Evolutionary conservation across 805 yeast species (phyloP).

Genomic region (Spathaspora arborariae): DNA sequence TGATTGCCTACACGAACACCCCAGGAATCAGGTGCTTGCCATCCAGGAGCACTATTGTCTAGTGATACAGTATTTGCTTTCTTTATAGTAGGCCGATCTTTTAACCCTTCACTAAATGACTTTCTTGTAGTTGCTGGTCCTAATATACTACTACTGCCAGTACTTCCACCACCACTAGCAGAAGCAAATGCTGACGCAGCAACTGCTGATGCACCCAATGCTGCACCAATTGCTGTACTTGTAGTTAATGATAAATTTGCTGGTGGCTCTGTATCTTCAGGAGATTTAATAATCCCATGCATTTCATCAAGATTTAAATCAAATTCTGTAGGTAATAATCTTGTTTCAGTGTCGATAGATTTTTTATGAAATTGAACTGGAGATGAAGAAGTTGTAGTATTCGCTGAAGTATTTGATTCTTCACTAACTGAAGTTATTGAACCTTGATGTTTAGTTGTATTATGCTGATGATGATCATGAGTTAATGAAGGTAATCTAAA

Average conservation of each 20-base stretch:
- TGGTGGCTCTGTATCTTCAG: background rate
- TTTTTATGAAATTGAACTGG: background rate
- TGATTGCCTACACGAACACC: constrained; percentile 30
- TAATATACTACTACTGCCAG: background rate
- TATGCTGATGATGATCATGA: constrained; percentile 27
- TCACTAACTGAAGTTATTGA: constrained; percentile 4
- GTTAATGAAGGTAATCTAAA: constrained; percentile 35
- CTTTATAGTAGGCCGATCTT: background rate
- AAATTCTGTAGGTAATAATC: constrained; percentile 17
- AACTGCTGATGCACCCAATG: background rate
- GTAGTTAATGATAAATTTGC: background rate
- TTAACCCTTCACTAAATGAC: background rate
- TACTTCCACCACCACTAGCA: background rate
- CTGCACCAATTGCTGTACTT: background rate
- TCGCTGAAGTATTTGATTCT: background rate
- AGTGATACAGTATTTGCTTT: background rate
- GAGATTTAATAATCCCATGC: constrained; percentile 43
- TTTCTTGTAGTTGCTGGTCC: background rate
- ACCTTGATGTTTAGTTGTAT: constrained; percentile 8
- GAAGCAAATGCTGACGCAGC: background rate
- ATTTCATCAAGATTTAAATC: constrained; percentile 49
- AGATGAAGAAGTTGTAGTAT: background rate
- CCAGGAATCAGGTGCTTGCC: constrained; percentile 51
- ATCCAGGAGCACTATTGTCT: constrained; percentile 9
- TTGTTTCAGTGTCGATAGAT: background rate